Conservation (phyloP, 192 early-diverging fungal species). For the Gonapodya prolifera region DNA sequence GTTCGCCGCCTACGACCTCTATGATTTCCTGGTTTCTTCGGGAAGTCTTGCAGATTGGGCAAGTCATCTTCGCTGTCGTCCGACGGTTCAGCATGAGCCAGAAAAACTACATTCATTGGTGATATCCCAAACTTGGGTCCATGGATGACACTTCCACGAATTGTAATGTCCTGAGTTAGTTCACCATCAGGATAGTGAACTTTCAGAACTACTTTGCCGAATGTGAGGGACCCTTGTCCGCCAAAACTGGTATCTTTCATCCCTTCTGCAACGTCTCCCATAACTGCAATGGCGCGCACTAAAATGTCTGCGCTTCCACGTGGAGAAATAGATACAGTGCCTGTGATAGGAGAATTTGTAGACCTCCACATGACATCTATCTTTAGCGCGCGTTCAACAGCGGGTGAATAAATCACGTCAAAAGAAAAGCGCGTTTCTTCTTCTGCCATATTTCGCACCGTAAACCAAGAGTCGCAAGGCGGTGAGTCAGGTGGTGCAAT, state of each 20-base stretch:
- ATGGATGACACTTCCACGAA: conserved; percentile 52
- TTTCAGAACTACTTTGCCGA: background rate
- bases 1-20: background rate
- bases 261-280: background rate
- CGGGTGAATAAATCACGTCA: conserved; percentile 44
- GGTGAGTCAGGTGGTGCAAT: conserved; percentile 26
- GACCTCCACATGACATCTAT: conserved; percentile 66
- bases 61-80: background rate
- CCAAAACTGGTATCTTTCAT: background rate
- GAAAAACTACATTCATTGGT: conserved; percentile 56
- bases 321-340: conserved; percentile 48
- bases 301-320: conserved; percentile 54
- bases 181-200: background rate
- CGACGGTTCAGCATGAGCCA: background rate
- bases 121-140: conserved; percentile 55
- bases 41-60: background rate
- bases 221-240: background rate
- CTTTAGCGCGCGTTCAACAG: conserved; percentile 44
- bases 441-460: conserved; percentile 56
- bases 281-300: conserved; percentile 11
- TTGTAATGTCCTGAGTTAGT: conserved; percentile 28
- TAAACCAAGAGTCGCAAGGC: conserved; percentile 75
- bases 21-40: background rate
- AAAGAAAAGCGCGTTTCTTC: conserved; percentile 72
- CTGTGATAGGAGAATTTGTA: conserved; percentile 65